Conservation (phyloP, 2,329 filamentous ascomycete genomes). For the Cladosporium sp. region DNA sequence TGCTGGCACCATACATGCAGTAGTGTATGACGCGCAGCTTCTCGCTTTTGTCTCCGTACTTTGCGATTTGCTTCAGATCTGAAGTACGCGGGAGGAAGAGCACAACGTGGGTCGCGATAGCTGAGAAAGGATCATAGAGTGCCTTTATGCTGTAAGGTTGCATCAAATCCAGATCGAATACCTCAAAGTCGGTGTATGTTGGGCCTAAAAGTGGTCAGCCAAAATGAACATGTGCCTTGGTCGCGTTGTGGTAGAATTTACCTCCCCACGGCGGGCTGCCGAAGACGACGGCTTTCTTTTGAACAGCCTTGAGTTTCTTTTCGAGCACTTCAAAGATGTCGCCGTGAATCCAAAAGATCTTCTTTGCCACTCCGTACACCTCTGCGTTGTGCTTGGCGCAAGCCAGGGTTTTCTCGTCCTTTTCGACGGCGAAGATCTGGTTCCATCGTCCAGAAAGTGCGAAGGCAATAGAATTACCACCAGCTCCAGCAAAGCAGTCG, state of each 20-base stretch:
- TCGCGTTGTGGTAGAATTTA: constrained; percentile 32
- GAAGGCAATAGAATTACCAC: constrained; percentile 94
- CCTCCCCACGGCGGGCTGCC: constrained; percentile 72
- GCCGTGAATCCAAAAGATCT: constrained; percentile 80
- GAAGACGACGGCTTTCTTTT: constrained; percentile 58
- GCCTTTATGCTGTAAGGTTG: constrained; percentile 71
- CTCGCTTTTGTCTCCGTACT: constrained; percentile 31
- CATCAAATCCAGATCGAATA: constrained; percentile 85
- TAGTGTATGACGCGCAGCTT: constrained; percentile 81
- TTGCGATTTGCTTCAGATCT: constrained; percentile 72
- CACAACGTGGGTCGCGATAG: constrained; percentile 53
- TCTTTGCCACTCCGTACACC: constrained; percentile 72
- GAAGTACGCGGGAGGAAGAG: constrained; percentile 84
- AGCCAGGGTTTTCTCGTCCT: constrained; percentile 70
- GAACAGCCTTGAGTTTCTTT: constrained; percentile 45
- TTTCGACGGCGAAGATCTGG: constrained; percentile 83
- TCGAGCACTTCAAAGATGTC: constrained; percentile 77
- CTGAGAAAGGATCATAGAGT: constrained; percentile 59
- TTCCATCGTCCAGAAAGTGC: constrained; percentile 75
- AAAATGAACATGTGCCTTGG: not conserved
- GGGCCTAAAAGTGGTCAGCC: constrained; percentile 44
- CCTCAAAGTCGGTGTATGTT: constrained; percentile 57
- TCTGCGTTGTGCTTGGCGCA: constrained; percentile 91
- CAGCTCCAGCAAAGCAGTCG: constrained; percentile 86
- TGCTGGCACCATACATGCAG: constrained; percentile 84